Percentiles rank a stretch among this genome's conserved stretches.
These are phyloP conservation scores for Wickerhamomyces chambardii DNA, from an alignment of 805 yeast genomes.

Conservation along the genomic window DNA sequence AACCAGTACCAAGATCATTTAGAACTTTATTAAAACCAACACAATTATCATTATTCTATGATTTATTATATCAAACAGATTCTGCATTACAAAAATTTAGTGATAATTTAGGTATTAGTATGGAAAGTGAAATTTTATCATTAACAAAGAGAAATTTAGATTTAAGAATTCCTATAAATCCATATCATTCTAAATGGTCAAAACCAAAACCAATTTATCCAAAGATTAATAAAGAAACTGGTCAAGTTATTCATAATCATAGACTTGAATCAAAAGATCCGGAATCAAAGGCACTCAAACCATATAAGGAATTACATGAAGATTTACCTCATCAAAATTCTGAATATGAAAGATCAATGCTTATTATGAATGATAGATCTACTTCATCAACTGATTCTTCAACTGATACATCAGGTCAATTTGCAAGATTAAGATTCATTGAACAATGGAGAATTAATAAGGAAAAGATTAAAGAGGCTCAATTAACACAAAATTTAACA, in stretches of 20 bases:
- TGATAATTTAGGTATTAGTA: conserved; percentile 67
- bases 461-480: conserved; percentile 39
- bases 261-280: conserved; percentile 29
- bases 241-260: conserved; percentile 25
- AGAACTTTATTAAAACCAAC: conserved; percentile 76
- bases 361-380: conserved; percentile 43
- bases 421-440: conserved; percentile 78
- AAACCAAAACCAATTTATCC: conserved; percentile 42
- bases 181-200: conserved; percentile 36
- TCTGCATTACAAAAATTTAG: conserved; percentile 58
- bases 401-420: conserved; percentile 40
- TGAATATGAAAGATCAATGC: conserved; percentile 89
- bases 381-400: conserved; percentile 26
- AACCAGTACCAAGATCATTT: conserved; percentile 51
- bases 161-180: conserved; percentile 65
- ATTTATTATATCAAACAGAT: conserved; percentile 77
- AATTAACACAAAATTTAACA: conserved; percentile 19
- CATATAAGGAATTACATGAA: conserved; percentile 48
- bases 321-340: conserved; percentile 68
- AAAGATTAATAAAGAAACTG: conserved; percentile 20
- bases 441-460: conserved; percentile 76
- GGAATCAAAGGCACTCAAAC: conserved; percentile 29
- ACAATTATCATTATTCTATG: conserved; percentile 74
- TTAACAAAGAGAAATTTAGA: conserved; percentile 73
- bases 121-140: conserved; percentile 83